These are phyloP conservation scores for Pyracantha coccinea DNA, from an alignment of 331 rosid species.

Conservation along the genomic window DNA sequence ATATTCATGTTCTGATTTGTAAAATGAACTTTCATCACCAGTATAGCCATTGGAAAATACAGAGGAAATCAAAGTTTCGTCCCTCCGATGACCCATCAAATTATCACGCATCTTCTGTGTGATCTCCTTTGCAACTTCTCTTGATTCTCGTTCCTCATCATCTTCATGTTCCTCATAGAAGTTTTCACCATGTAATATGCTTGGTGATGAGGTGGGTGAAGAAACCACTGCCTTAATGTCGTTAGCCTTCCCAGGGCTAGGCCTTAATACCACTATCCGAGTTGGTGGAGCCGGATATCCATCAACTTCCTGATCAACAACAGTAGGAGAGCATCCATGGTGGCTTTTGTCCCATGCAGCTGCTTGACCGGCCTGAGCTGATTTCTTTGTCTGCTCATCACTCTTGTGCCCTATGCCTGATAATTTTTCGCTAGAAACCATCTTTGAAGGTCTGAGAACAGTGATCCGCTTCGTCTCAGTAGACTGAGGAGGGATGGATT, in stretches of 20 bases:
- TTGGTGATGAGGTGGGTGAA: slow-evolving; percentile 49
- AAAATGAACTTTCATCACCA: slow-evolving; percentile 76
- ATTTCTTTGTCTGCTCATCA: slow-evolving; percentile 34
- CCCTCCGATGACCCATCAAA: slow-evolving; percentile 47
- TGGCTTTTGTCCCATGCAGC: slow-evolving; percentile 41
- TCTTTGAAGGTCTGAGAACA: slow-evolving; percentile 81
- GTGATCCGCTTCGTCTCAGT: slow-evolving; percentile 58
- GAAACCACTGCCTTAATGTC: slow-evolving; percentile 43
- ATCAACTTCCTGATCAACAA: slow-evolving; percentile 41
- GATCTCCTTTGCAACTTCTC: slow-evolving; percentile 41
- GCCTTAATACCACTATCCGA: slow-evolving; percentile 83
- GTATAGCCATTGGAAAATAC: slow-evolving; percentile 70
- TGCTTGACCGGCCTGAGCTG: slow-evolving; percentile 30
- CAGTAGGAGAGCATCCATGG: slow-evolving; percentile 21
- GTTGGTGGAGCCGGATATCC: slow-evolving; percentile 63
- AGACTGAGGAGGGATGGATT: slow-evolving; percentile 34
- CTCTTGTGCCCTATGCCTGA: slow-evolving; percentile 34
- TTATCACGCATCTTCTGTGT: slow-evolving; percentile 45
- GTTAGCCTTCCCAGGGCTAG: slow-evolving; percentile 54
- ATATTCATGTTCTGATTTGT: slow-evolving; percentile 63
- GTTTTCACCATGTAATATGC: slow-evolving; percentile 31
- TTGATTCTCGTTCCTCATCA: slow-evolving; percentile 40
- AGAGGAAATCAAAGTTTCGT: slow-evolving; percentile 52
- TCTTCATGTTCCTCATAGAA: slow-evolving; percentile 42
- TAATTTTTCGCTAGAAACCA: slow-evolving; percentile 40